Evolutionary conservation across 768 basidiomycete genomes (phyloP).

Genomic region (Mrakia blollopis): DNA sequence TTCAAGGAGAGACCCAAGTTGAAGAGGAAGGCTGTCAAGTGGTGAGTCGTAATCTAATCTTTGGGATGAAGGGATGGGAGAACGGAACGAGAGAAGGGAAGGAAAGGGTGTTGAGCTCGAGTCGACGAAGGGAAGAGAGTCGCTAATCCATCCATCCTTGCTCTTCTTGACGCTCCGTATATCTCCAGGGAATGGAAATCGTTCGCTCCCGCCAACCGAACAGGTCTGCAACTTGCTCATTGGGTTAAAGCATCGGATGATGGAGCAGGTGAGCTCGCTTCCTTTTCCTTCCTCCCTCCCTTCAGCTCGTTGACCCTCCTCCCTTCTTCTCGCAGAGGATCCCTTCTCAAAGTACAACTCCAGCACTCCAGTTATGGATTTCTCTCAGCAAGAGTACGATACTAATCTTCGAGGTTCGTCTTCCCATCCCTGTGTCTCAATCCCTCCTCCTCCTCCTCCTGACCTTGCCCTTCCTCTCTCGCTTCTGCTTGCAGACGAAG

Average conservation of each 20-base stretch:
- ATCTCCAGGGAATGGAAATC: slow-evolving; percentile 62
- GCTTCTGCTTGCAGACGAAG: slow-evolving; percentile 53
- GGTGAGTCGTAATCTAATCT: background rate
- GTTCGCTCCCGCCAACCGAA: slow-evolving; percentile 68
- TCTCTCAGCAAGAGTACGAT: slow-evolving; percentile 79
- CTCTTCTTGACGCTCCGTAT: background rate
- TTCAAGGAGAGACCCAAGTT: slow-evolving; percentile 82
- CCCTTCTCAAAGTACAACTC: slow-evolving; percentile 78
- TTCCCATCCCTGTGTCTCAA: background rate
- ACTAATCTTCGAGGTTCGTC: slow-evolving; percentile 65
- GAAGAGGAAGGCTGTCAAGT: slow-evolving; percentile 51
- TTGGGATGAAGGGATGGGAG: background rate
- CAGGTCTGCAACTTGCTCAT: slow-evolving; percentile 56
- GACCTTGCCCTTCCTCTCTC: slow-evolving; percentile 3
- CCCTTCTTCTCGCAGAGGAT: slow-evolving; percentile 47
- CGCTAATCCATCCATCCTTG: background rate
- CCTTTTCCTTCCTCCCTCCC: background rate
- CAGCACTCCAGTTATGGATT: slow-evolving; percentile 51
- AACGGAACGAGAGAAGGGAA: background rate
- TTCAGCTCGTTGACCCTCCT: background rate
- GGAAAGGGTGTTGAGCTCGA: background rate
- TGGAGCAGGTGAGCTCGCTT: background rate
- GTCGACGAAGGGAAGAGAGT: background rate
- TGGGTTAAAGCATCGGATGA: slow-evolving; percentile 60
- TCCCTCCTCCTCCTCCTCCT: background rate